These are phyloP conservation scores for Triticum timopheevii DNA, from an alignment of 176 grass and related monocot species.

Conservation along the genomic window DNA sequence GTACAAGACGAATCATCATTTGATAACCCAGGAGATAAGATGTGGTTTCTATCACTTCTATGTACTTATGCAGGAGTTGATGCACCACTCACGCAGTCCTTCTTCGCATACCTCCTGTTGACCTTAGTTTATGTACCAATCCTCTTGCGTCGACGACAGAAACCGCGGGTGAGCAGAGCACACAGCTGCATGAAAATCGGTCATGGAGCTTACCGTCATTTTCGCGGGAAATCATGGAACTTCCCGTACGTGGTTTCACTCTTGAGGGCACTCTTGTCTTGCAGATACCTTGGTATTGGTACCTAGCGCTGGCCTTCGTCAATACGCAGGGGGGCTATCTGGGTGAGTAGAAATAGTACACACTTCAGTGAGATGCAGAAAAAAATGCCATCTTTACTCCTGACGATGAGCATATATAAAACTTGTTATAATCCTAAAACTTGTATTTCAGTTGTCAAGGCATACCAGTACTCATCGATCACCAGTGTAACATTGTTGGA, in stretches of 20 bases:
- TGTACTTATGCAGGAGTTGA: constrained; percentile 48
- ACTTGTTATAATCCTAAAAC: neutral
- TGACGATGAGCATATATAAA: neutral
- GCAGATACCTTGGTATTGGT: constrained; percentile 96
- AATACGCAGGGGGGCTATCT: constrained; percentile 86
- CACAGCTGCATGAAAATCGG: neutral
- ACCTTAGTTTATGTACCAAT: constrained; percentile 61
- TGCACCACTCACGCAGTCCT: constrained; percentile 73
- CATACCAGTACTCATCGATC: constrained; percentile 77
- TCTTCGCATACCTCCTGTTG: constrained; percentile 68
- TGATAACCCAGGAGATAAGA: neutral
- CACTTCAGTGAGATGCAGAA: neutral
- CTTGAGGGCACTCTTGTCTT: constrained; percentile 15
- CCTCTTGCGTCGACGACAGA: constrained; percentile 50
- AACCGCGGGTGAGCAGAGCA: constrained; percentile 30
- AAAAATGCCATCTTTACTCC: neutral
- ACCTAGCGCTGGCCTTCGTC: constrained; percentile 61
- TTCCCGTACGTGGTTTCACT: constrained; percentile 20
- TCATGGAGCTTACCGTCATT: neutral
- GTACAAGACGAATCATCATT: neutral
- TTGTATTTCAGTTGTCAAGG: constrained; percentile 56
- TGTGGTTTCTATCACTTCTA: neutral
- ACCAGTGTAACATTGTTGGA: constrained; percentile 75
- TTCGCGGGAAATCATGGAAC: neutral
- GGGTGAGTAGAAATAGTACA: constrained; percentile 37